Evolutionary conservation across 345 rosid species (phyloP), one percentile per base, ranked within the genome.

Genomic region (Citrus glauca): DNA sequence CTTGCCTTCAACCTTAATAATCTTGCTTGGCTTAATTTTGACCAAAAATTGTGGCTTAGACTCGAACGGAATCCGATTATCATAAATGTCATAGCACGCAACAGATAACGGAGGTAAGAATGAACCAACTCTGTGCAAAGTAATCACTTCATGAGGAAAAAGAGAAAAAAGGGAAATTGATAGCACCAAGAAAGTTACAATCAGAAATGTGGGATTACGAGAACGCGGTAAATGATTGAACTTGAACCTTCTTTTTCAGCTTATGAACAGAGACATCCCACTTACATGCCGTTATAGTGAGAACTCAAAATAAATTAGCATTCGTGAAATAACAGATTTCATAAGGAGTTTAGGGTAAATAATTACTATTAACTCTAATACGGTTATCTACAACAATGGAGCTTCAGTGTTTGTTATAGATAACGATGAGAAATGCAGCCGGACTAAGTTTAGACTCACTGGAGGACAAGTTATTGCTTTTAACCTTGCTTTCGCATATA

Each of bases 91-190:
- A 69, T 80, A 80, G 79, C 95, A 87, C 35, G 83, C 87, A 50
- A 93, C 66, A 57, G 50, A 57, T 53, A 87, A 19, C 10, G 71
- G 73, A 37, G 87, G 86, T 72, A 89, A 83, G 48, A 59, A 74
- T 17, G 88, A 88, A 79, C 97, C 97, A 35, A 88, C 88, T 82
- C 97, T 92, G 88, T 65, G 50, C 42, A 79, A 61, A 66, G 42
- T 33, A 48, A 19, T 35, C 62, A 33, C 48, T 63, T 22, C 38
- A 74, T 62, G 5, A 28, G 30, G 24, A 74, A 74, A 33, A 17
- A 65, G 5, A 5, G 7, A 19, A 30, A 45, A 4, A 20, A 25
- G 30, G 25, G 2, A 30, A 19, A 71, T 19, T 17, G 40, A 19
- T 53, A 30, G 8, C 2, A 53, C 28, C 42, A 9, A 50, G 3